Evolutionary conservation across 2,329 filamentous ascomycete genomes (phyloP), one percentile per base, ranked within the genome.

Genomic region (Exophiala calicioides): DNA sequence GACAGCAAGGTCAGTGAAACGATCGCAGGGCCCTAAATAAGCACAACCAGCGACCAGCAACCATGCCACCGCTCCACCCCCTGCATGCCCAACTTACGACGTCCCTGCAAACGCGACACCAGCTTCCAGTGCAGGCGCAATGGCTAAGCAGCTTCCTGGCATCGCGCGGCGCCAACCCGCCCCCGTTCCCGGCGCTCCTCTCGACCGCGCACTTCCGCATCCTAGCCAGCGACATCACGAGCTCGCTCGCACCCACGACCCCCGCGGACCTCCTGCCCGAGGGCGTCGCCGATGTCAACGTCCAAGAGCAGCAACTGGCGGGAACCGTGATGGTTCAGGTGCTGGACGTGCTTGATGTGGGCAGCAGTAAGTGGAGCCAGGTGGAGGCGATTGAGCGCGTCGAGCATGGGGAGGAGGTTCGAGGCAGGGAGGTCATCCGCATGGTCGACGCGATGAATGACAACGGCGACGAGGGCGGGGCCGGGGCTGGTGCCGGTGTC

Each of bases 141-240:
- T 70, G 71, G 51, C 60, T 80, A 23, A 64, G 68, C 34, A 61
- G 72, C 33, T 81, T 88, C 65, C 76, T 61, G 67, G 82, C 67
- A 58, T 75, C 61, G 60, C 72, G 58, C 63, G 84, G 70, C 68
- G 74, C 70, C 19, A 71, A 83, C 21, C 68, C 68, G 59, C 68
- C 72, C 66, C 67, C 78, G 0, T 68, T 90, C 1, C 79, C 82
- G 20, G 85, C 86, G 3, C 76, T 95, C 15, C 75, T 86, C 45
- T 87, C 89, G 52, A 93, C 90, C 2, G 86, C 86, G 27, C 82
- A 86, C 56, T 85, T 90, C 58, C 88, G 89, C 43, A 74, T 97
- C 8, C 79, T 96, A 4, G 79, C 84, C 21, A 80, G 84, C 27
- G 88, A 96, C 69, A 79, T 97, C 53, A 84, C 85, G 1, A 70